Evolutionary conservation across 371 early-diverging fungal genomes (phyloP).

Genomic region (Saksenaea oblongispora): DNA sequence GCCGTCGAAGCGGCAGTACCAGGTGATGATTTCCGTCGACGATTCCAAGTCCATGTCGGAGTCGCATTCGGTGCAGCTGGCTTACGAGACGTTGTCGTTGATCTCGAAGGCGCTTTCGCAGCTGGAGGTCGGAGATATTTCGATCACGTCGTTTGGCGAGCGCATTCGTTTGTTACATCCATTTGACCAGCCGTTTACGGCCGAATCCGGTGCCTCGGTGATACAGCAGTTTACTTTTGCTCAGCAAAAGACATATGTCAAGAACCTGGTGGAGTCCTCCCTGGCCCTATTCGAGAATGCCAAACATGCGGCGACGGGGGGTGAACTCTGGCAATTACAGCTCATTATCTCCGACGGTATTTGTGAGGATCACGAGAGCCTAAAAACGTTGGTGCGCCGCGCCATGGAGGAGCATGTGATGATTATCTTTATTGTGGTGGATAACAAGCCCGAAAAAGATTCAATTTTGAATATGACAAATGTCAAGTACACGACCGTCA

Average conservation of each 20-base stretch:
- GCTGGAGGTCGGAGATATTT: constrained; percentile 93
- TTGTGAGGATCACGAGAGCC: constrained; percentile 87
- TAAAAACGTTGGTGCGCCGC: constrained; percentile 78
- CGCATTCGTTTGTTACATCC: constrained; percentile 85
- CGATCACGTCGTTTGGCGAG: constrained; percentile 92
- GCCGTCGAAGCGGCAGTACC: constrained; percentile 97
- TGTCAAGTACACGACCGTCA: constrained; percentile 72
- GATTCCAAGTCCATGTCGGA: constrained; percentile 98
- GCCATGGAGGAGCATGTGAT: constrained; percentile 89
- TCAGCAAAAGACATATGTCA: constrained; percentile 88
- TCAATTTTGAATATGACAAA: constrained; percentile 88
- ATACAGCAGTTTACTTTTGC: constrained; percentile 88
- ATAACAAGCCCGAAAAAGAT: constrained; percentile 82
- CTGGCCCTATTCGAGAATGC: constrained; percentile 76
- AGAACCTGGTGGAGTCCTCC: constrained; percentile 79
- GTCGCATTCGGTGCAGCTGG: constrained; percentile 85
- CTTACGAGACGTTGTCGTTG: constrained; percentile 90
- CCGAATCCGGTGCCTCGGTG: constrained; percentile 88
- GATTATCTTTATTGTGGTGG: constrained; percentile 94
- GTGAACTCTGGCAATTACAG: constrained; percentile 94
- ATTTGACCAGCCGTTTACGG: constrained; percentile 88
- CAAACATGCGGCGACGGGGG: constrained; percentile 45
- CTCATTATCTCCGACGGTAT: constrained; percentile 97
- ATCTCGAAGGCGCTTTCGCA: constrained; percentile 91
- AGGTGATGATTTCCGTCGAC: constrained; percentile 98